These are phyloP conservation scores for Claviceps capensis DNA, from an alignment of 2,329 filamentous ascomycete genomes.

Conservation along the genomic window DNA sequence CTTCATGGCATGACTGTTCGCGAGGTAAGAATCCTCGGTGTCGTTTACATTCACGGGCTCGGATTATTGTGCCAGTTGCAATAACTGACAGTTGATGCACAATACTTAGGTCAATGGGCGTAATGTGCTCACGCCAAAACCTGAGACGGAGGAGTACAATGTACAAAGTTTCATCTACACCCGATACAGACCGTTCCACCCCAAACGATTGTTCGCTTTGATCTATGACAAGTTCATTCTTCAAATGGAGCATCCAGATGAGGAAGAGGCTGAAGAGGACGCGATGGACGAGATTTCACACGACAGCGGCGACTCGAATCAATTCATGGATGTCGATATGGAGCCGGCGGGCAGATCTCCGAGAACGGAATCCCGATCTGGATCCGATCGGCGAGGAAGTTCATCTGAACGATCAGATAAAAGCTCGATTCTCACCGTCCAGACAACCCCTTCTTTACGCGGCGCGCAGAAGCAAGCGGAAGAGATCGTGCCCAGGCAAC, in stretches of 20 bases:
- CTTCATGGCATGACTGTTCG: constrained; percentile 53
- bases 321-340: constrained; percentile 11
- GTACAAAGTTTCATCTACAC: constrained; percentile 59
- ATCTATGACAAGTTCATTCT: constrained; percentile 37
- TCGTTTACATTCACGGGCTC: neutral
- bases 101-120: constrained; percentile 25
- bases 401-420: constrained; percentile 10
- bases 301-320: neutral
- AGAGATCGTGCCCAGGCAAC: neutral
- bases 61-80: neutral
- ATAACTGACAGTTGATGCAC: neutral
- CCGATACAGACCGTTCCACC: constrained; percentile 41
- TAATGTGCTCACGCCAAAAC: constrained; percentile 48
- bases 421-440: constrained; percentile 12
- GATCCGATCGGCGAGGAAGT: constrained; percentile 3
- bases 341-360: constrained; percentile 6
- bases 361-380: neutral
- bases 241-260: constrained; percentile 29
- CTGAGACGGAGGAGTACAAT: constrained; percentile 60
- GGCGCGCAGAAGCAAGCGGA: neutral
- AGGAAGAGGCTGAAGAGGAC: constrained; percentile 21
- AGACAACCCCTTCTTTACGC: constrained; percentile 12
- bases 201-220: constrained; percentile 29
- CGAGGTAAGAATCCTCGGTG: constrained; percentile 25
- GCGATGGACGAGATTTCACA: constrained; percentile 11